Base-by-base conservation (phyloP, 305 asterid species). In the Coffea humblotiana region DNA sequence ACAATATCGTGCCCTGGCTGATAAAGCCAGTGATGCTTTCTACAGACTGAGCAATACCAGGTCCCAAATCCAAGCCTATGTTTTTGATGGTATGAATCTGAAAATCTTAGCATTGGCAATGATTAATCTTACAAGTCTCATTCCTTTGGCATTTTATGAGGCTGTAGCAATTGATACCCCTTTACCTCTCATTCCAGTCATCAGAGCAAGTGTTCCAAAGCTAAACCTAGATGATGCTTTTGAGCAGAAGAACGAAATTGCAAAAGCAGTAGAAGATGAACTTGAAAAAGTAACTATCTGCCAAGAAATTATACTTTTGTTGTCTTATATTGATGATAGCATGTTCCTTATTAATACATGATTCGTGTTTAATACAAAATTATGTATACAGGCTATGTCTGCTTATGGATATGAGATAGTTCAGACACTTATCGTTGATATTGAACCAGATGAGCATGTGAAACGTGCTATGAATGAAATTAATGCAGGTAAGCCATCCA, bases 161-260 rank as follows among this genome's bases (percentile, higher is more conserved):
- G n/a, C n/a, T 49, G n/a, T 32, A 43, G 32, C 32, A 35, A 18
- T 52, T 56, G 48, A 69, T n/a, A 47, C 13, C 37, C 61, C 37
- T 77, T 73, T 76, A 52, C 54, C 48, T 84, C 45, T 40, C 8
- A 47, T 45, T 82, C 47, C 82, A 87, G 88, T 84, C 9, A 84
- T 87, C 78, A 84, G 88, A 76, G 90, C 88, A 40, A 80, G 82
- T 81, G 90, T 85, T 79, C 88, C 88, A 6, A 87, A 87, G 87
- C 58, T 87, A 43, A 45, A 32, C 69, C 81, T 87, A 32, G 90
- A 87, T 83, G 86, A 84, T 51, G 85, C 58, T 48, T 87, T 87
- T 77, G 88, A 84, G 81, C 90, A 87, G 74, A 87, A 87, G 82
- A 84, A 78, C 70, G 87, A 87, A 11, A 77, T 87, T 71, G 90